Percentiles rank a stretch among this genome's conserved stretches.
These are phyloP conservation scores for Penicillium daleae DNA, from an alignment of 495 filamentous ascomycete genomes.

Conservation along the genomic window DNA sequence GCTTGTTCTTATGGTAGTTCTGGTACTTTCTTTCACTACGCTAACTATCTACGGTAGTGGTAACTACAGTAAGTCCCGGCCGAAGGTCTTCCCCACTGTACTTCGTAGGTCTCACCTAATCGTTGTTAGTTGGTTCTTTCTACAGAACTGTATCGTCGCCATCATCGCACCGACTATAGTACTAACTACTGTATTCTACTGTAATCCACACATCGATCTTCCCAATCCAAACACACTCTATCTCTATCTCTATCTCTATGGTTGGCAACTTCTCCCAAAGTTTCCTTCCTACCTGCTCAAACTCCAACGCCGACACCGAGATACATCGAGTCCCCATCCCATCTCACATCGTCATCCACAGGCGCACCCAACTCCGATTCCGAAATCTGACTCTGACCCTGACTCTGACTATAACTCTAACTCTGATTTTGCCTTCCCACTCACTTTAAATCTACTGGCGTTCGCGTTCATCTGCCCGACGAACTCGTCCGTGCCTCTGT, in stretches of 20 bases:
- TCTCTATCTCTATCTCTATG: no score
- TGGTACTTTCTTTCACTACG: neutral
- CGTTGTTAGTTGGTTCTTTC: no score
- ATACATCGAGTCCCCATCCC: no score
- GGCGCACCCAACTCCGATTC: neutral
- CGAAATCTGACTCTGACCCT: neutral
- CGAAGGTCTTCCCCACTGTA: no score
- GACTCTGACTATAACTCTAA: neutral
- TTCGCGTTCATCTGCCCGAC: neutral
- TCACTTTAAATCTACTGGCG: neutral
- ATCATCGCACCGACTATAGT: neutral
- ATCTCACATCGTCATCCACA: no score
- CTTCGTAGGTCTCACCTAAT: no score
- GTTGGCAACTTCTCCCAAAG: neutral
- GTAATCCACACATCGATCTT: neutral
- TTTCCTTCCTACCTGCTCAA: neutral
- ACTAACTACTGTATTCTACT: neutral
- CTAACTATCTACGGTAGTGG: no score
- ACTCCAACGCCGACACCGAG: neutral
- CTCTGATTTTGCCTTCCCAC: neutral
- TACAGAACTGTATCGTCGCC: neutral
- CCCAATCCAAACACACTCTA: neutral
- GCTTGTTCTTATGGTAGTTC: neutral
- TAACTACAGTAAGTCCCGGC: no score
- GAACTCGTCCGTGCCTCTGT: neutral